Percentiles rank a stretch among this genome's conserved stretches.
These are phyloP conservation scores for Haberlea rhodopensis DNA, from an alignment of 257 asterid genomes.

Conservation along the genomic window DNA sequence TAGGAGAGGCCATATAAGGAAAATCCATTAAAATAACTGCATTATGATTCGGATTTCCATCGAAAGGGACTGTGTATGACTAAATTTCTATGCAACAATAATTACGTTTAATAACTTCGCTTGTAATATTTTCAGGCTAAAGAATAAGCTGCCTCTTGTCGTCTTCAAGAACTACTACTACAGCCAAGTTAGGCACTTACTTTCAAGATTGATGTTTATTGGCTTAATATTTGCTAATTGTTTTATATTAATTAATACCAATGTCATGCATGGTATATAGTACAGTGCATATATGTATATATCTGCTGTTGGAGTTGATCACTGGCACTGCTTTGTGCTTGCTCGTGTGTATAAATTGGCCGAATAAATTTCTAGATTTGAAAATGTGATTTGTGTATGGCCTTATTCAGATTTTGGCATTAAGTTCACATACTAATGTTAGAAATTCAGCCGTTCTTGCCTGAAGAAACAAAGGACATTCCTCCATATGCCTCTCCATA, in stretches of 20 bases:
- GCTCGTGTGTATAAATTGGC: neutral
- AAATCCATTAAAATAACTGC: neutral
- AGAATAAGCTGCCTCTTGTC: neutral
- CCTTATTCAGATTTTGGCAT: slow-evolving; percentile 22
- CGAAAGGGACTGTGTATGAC: neutral
- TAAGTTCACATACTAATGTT: neutral
- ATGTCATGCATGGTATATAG: slow-evolving; percentile 9
- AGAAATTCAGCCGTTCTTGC: neutral
- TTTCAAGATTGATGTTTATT: slow-evolving; percentile 21
- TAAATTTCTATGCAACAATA: too few species aligned
- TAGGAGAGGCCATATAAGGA: neutral
- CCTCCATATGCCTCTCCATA: slow-evolving; percentile 8
- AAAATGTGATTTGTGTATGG: neutral
- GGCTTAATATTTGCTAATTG: slow-evolving; percentile 16
- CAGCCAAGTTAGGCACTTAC: slow-evolving; percentile 15
- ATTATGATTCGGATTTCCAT: neutral
- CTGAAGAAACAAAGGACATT: neutral
- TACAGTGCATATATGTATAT: slow-evolving; percentile 13
- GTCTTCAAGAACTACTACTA: slow-evolving; percentile 23
- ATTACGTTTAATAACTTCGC: neutral
- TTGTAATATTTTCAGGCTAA: slow-evolving; percentile 13
- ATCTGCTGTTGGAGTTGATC: neutral
- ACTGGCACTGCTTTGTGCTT: neutral
- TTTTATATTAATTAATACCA: slow-evolving; percentile 2
- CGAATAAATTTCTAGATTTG: neutral